A percentile compares a stretch with the other conserved stretches of the same genome.
Conservation (phyloP, 257 asterid genomes). For the Coffea canephora region DNA sequence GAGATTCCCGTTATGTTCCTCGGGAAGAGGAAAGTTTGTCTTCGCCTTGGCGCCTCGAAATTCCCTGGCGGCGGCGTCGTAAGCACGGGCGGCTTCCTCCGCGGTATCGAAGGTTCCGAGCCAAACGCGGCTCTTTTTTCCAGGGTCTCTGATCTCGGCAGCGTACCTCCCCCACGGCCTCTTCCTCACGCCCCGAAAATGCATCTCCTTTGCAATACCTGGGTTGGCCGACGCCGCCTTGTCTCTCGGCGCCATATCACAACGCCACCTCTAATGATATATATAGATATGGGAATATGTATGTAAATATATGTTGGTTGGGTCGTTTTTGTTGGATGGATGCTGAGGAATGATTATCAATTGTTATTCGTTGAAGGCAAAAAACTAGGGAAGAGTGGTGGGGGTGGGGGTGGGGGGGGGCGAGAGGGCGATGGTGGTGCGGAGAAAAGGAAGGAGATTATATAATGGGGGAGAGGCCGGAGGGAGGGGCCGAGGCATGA, state of each 20-base stretch:
- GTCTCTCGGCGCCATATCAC: constrained; percentile 18
- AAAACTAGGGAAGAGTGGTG: background rate
- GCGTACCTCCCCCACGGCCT: constrained; percentile 32
- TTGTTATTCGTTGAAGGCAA: background rate
- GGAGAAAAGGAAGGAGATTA: background rate
- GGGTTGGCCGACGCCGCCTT: constrained; percentile 8
- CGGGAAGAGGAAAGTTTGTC: constrained; percentile 23
- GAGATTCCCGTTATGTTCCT: background rate
- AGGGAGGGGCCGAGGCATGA: background rate
- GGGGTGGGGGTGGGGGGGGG: background rate
- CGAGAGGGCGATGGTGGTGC: background rate
- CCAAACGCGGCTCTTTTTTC: constrained; percentile 26
- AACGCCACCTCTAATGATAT: background rate
- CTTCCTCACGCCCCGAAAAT: constrained; percentile 28
- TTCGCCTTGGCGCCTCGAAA: constrained; percentile 31
- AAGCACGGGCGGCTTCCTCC: constrained; percentile 35
- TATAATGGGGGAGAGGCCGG: background rate
- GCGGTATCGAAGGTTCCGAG: constrained; percentile 34
- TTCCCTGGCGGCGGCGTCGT: constrained; percentile 28
- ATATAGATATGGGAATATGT: background rate
- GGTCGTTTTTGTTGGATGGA: no score
- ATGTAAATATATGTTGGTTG: background rate
- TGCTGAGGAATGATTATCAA: background rate
- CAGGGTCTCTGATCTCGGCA: constrained; percentile 30
- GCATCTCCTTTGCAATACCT: constrained; percentile 8